A percentile compares a stretch with the other conserved stretches of the same genome.
phyloP scores from a whole-genome alignment of 2,329 filamentous ascomycete species.

The Clonostachys rosea region DNA sequence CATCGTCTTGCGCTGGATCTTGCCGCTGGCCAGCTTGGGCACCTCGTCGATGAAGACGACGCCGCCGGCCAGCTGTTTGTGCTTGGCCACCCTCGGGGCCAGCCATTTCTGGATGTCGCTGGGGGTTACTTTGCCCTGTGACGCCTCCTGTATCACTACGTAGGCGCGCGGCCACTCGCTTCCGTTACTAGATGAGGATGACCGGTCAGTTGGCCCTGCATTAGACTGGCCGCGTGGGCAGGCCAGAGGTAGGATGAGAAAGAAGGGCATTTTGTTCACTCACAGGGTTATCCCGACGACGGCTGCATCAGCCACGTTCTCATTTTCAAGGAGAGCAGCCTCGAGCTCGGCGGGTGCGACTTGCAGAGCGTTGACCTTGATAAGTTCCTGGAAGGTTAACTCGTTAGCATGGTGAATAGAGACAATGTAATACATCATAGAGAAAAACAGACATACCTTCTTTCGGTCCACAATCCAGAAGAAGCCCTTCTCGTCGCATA shows the following conservation, averaged over 20 bases:
- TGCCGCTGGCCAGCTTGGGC: constrained; percentile 51
- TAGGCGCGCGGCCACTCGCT: constrained; percentile 51
- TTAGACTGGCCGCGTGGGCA: not conserved
- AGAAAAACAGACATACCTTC: constrained; percentile 23
- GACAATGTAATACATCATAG: not conserved
- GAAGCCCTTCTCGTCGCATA: constrained; percentile 36
- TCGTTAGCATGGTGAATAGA: not conserved
- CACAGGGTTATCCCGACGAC: constrained; percentile 47
- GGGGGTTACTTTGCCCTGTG: constrained; percentile 36
- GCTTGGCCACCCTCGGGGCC: constrained; percentile 39
- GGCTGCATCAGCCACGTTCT: constrained; percentile 48
- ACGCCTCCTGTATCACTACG: constrained; percentile 40
- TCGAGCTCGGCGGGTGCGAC: constrained; percentile 57
- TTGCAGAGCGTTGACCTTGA: constrained; percentile 54
- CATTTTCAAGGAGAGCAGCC: constrained; percentile 42
- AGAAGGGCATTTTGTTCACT: constrained; percentile 6
- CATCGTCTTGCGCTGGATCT: constrained; percentile 52
- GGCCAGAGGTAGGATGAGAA: not conserved
- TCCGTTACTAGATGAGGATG: constrained; percentile 21
- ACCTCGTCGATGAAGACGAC: constrained; percentile 51
- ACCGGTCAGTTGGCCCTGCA: not conserved
- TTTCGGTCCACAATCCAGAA: constrained; percentile 44
- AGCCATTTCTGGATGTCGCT: constrained; percentile 47
- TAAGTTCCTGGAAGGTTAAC: constrained; percentile 40
- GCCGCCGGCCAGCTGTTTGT: constrained; percentile 46